Evolutionary conservation across 2,329 filamentous ascomycete genomes (phyloP), one percentile per base, ranked within the genome.

Genomic region (Rosellinia necatrix): DNA sequence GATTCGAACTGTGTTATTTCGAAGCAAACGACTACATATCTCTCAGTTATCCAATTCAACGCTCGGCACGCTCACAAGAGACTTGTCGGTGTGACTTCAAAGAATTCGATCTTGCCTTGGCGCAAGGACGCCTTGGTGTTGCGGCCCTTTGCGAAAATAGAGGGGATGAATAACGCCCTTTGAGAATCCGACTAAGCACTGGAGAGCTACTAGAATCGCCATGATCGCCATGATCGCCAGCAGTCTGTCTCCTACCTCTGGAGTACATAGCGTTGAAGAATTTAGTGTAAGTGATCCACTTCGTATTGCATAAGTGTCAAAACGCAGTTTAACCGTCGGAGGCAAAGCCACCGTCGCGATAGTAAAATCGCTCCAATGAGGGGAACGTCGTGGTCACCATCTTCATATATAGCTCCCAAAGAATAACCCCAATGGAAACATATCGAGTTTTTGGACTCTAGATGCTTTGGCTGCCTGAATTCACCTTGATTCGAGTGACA

Each of bases 311-410:
- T 43, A 22, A 27, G 25, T 17, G 12, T 37, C 19, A 13, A 40
- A 37, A 49, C 15, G n/a, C 29, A 24, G 8, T 43, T 52, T 56
- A 56, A 25, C 29, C 24, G 15, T 27, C 53, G 53, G 53, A 56
- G 27, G 15, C 13, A 56, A 15, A 35, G 43, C 35, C 22, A 21
- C 53, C 53, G 53, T 17, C 13, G 37, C 15, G 35, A 38, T 41
- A 15, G n/a, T 9, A 32, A 44, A 48, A 42, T 22, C 32, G 48
- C 53, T 41, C 53, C 53, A 56, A 56, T 56, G 19, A 46, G 48
- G 21, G 13, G 32, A 9, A 13, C 9, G 17, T 13, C 8, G 2
- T 2, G 29, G 10, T 15, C 2, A 8, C 3, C 1, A n/a, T 12
- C 15, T 30, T 29, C 24, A 15, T 6, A 22, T 51, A 32, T 32